A percentile compares a stretch with the other conserved stretches of the same genome.
These are phyloP conservation scores for Cladochytrium replicatum DNA, from an alignment of 192 early-diverging fungal genomes.

Conservation along the genomic window DNA sequence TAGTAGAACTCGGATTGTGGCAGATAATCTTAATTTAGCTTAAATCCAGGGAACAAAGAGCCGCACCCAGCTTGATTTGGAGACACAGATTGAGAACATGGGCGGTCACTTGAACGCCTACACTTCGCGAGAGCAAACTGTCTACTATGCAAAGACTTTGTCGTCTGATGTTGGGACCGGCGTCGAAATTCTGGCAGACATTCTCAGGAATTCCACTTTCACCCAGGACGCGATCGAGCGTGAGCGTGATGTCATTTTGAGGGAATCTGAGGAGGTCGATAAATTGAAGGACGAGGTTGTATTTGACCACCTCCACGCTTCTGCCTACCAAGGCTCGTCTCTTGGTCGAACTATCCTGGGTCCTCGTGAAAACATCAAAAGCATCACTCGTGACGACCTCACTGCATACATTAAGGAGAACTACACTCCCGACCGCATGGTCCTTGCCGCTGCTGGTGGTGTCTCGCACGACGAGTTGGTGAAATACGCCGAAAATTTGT, in stretches of 20 bases:
- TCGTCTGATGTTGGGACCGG: constrained; percentile 73
- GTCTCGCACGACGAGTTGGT: constrained; percentile 90
- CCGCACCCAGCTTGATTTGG: constrained; percentile 81
- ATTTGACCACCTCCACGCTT: constrained; percentile 95
- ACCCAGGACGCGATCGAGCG: constrained; percentile 80
- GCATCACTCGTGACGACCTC: constrained; percentile 77
- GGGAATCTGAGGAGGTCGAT: constrained; percentile 78
- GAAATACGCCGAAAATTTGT: constrained; percentile 85
- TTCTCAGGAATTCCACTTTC: constrained; percentile 84
- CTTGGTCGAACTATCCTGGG: constrained; percentile 92
- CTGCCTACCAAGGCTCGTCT: constrained; percentile 80
- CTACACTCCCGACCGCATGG: constrained; percentile 97
- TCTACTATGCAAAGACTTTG: constrained; percentile 95
- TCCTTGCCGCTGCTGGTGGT: constrained; percentile 82
- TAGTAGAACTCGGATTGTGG: neutral
- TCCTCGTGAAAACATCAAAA: constrained; percentile 86
- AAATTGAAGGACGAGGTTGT: constrained; percentile 98
- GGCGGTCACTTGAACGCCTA: constrained; percentile 97
- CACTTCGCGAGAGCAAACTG: constrained; percentile 97
- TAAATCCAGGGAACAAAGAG: constrained; percentile 64
- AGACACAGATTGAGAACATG: constrained; percentile 96
- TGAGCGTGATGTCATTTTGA: constrained; percentile 93
- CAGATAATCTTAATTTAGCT: neutral
- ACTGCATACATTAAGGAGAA: constrained; percentile 82
- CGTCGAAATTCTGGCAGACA: constrained; percentile 93